Evolutionary conservation across 1,284 basidiomycete genomes (phyloP).

Genomic region (Ceraceosorus guamensis): DNA sequence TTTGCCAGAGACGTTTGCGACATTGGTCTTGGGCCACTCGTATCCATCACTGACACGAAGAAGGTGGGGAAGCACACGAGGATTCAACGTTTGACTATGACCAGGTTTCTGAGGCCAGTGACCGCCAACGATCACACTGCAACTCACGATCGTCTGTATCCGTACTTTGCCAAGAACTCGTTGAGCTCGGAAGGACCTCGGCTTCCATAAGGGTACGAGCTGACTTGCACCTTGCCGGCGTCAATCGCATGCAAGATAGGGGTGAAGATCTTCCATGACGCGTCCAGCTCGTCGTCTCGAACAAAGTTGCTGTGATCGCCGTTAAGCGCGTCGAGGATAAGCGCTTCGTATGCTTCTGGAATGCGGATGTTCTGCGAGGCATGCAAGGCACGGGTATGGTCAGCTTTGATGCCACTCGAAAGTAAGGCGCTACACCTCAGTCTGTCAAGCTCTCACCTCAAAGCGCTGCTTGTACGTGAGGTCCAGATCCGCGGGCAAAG

Average conservation of each 20-base stretch:
- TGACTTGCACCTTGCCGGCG: slow-evolving; percentile 40
- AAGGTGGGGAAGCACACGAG: background rate
- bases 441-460: too few relatives aligned
- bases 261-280: slow-evolving; percentile 48
- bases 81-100: background rate
- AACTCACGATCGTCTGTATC: slow-evolving; percentile 20
- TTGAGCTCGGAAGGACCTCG: slow-evolving; percentile 38
- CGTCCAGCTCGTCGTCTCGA: slow-evolving; percentile 48
- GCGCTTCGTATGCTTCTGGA: slow-evolving; percentile 49
- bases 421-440: too few relatives aligned
- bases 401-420: too few relatives aligned
- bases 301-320: slow-evolving; percentile 49
- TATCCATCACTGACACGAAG: slow-evolving; percentile 20
- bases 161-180: slow-evolving; percentile 38
- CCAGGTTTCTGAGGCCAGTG: background rate
- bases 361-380: slow-evolving; percentile 26
- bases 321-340: slow-evolving; percentile 47
- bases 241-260: slow-evolving; percentile 46
- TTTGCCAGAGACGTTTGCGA: slow-evolving; percentile 11
- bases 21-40: slow-evolving; percentile 39
- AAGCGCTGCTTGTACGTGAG: slow-evolving; percentile 44
- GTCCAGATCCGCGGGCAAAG: slow-evolving; percentile 37
- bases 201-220: slow-evolving; percentile 40
- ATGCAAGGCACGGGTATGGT: too few relatives aligned
- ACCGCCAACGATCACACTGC: background rate